Evolutionary conservation across 352 stramenopile genomes (phyloP).

Genomic region (Globisporangium uncinulatum): DNA sequence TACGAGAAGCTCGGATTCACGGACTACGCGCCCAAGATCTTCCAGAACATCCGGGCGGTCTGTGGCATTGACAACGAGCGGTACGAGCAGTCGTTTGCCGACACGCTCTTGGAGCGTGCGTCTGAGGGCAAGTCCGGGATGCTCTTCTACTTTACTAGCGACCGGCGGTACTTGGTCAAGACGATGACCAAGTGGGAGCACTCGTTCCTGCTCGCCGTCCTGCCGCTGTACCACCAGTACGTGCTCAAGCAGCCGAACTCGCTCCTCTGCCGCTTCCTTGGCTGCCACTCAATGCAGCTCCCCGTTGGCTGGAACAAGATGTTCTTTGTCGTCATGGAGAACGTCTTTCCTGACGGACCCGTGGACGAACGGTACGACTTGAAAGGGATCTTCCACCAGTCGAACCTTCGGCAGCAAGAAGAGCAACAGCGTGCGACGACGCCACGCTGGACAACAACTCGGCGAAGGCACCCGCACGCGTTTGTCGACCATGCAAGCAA

Average conservation of each 20-base stretch:
- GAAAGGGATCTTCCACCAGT: slow-evolving; percentile 78
- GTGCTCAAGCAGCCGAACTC: slow-evolving; percentile 77
- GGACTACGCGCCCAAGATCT: slow-evolving; percentile 81
- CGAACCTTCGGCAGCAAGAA: slow-evolving; percentile 41
- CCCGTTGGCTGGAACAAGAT: slow-evolving; percentile 87
- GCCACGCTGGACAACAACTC: slow-evolving; percentile 25
- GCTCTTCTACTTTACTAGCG: slow-evolving; percentile 87
- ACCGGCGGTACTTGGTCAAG: slow-evolving; percentile 84
- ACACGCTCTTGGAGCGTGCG: slow-evolving; percentile 74
- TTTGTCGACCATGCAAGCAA: slow-evolving; percentile 1
- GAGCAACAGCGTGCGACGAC: slow-evolving; percentile 25
- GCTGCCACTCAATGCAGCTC: slow-evolving; percentile 87
- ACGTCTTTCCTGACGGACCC: slow-evolving; percentile 71
- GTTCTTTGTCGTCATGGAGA: slow-evolving; percentile 89
- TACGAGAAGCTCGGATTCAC: slow-evolving; percentile 87
- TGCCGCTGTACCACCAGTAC: slow-evolving; percentile 84
- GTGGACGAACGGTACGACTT: slow-evolving; percentile 82
- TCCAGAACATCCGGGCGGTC: slow-evolving; percentile 76
- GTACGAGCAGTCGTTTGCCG: slow-evolving; percentile 83
- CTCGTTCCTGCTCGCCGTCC: slow-evolving; percentile 73
- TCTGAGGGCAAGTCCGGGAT: slow-evolving; percentile 85
- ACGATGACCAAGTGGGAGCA: slow-evolving; percentile 88
- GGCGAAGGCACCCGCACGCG: not conserved
- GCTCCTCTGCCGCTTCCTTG: slow-evolving; percentile 74
- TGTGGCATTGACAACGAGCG: slow-evolving; percentile 69